Conservation (phyloP, 2,329 filamentous ascomycete species). For the Curvularia hawaiiensis region DNA sequence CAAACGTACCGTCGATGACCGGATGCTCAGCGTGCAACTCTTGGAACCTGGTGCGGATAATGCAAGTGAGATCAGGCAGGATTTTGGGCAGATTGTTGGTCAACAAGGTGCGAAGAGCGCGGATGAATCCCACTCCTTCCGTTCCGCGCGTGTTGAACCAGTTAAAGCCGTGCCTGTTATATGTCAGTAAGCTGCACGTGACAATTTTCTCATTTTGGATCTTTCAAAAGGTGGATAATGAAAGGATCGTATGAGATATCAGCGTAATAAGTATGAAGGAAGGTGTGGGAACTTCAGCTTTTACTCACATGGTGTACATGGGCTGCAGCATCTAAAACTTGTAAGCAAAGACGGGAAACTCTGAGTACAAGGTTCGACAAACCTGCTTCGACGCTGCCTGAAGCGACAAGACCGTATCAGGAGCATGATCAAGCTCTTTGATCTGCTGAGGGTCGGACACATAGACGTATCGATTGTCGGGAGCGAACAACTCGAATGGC, state of each 20-base stretch:
- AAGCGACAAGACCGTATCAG: conserved; percentile 21
- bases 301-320: conserved; percentile 18
- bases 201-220: too few species aligned
- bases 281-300: neutral
- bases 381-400: conserved; percentile 26
- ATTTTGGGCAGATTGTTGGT: conserved; percentile 27
- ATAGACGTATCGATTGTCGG: conserved; percentile 22
- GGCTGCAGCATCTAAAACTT: conserved; percentile 17
- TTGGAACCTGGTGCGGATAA: conserved; percentile 17
- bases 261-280: too few species aligned
- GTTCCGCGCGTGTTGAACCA: conserved; percentile 36
- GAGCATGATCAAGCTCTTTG: conserved; percentile 24
- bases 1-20: conserved; percentile 9
- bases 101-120: conserved; percentile 26
- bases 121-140: conserved; percentile 34
- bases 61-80: conserved; percentile 20
- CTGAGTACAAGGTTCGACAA: neutral
- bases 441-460: conserved; percentile 23
- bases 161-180: conserved; percentile 36
- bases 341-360: neutral
- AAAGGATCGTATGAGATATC: too few species aligned
- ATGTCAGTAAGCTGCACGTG: conserved; percentile 12
- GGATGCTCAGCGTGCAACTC: conserved; percentile 14
- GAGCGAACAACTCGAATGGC: conserved; percentile 21
- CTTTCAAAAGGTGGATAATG: too few species aligned